A percentile compares a stretch with the other conserved stretches of the same genome.
phyloP scores from a whole-genome alignment of 176 grass and related monocot genomes.

The Aegilops sharonensis region DNA sequence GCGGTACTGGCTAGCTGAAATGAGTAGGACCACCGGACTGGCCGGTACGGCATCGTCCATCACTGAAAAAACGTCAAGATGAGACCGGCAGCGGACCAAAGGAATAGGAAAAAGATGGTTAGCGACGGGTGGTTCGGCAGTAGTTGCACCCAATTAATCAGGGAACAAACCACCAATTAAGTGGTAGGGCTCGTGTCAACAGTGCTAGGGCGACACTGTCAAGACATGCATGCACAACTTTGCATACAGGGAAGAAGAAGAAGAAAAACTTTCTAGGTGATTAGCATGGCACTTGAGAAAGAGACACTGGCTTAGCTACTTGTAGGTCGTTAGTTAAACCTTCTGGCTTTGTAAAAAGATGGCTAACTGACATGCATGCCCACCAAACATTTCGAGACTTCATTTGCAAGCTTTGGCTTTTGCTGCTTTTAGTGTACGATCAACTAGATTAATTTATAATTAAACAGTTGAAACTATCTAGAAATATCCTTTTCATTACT shows the following conservation, averaged over 20 bases:
- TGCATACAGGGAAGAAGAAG: not conserved
- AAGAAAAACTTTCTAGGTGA: not conserved
- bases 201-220: not conserved
- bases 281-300: slow-evolving; percentile 8
- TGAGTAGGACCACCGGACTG: not conserved
- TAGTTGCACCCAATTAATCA: slow-evolving; percentile 27
- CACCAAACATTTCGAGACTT: slow-evolving; percentile 37
- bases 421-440: not conserved
- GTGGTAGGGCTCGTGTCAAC: slow-evolving; percentile 2
- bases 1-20: not conserved
- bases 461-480: not conserved
- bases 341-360: slow-evolving; percentile 8
- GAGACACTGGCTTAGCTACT: not conserved
- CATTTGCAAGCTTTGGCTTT: slow-evolving; percentile 15
- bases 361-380: slow-evolving; percentile 25
- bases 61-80: slow-evolving; percentile 23
- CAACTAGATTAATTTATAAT: not conserved
- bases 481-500: slow-evolving; percentile 3
- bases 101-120: not conserved
- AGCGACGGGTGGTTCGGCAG: slow-evolving; percentile 33
- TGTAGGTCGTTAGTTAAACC: not conserved
- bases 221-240: not conserved
- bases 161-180: not conserved
- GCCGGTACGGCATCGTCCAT: slow-evolving; percentile 33
- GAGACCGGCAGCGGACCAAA: not conserved